A percentile compares a stretch with the other conserved stretches of the same genome.
These are phyloP conservation scores for Eragrostis nindensis DNA, from an alignment of 176 grass and related monocot species.

Conservation along the genomic window DNA sequence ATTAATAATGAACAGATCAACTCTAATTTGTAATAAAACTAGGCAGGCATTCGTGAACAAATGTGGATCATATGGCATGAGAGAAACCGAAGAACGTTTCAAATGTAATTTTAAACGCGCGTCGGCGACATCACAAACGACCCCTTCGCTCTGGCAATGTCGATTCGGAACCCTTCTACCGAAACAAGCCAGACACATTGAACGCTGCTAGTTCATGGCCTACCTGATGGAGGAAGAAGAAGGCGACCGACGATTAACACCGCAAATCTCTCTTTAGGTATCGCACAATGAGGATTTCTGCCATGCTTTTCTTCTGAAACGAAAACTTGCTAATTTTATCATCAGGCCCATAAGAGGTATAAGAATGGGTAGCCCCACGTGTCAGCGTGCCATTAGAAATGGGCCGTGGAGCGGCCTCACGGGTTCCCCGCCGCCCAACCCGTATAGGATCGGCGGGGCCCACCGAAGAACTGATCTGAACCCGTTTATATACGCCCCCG, in stretches of 20 bases:
- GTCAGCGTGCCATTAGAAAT: not conserved
- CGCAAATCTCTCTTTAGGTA: not conserved
- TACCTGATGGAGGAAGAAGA: not conserved
- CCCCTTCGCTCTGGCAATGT: not conserved
- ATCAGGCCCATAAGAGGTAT: slow-evolving; percentile 3
- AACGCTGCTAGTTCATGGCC: not conserved
- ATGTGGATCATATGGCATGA: not conserved
- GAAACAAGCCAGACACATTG: too few species aligned
- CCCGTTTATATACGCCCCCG: not conserved
- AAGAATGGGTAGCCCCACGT: not conserved
- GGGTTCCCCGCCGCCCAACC: slow-evolving; percentile 10
- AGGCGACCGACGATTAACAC: not conserved
- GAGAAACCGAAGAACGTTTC: not conserved
- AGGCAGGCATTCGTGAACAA: not conserved
- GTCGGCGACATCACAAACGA: too few species aligned
- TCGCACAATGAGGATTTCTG: too few species aligned
- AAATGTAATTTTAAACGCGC: not conserved
- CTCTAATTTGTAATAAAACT: not conserved
- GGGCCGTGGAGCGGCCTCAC: slow-evolving; percentile 1
- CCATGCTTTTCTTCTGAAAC: not conserved
- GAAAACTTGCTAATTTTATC: slow-evolving; percentile 23
- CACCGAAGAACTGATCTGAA: not conserved
- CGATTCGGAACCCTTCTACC: too few species aligned
- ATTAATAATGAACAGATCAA: not conserved
- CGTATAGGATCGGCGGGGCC: not conserved